A percentile compares a stretch with the other conserved stretches of the same genome.
Conservation (phyloP, 371 early-diverging fungal genomes). For the Rhizopus sp. region DNA sequence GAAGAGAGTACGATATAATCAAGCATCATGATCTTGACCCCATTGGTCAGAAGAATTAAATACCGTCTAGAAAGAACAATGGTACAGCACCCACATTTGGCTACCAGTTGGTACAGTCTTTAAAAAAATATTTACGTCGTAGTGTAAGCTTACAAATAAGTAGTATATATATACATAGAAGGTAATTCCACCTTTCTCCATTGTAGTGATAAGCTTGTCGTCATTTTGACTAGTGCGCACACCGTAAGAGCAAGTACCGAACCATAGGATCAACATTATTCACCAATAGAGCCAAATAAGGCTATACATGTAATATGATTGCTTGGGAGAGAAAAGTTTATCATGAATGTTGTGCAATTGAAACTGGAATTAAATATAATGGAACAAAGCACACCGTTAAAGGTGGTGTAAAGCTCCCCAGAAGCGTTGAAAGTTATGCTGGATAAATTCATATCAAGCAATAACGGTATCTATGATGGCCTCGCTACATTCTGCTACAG, state of each 20-base stretch:
- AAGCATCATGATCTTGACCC: conserved; percentile 5
- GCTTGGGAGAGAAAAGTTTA: background rate
- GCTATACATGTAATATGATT: conserved; percentile 3
- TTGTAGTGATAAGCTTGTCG: background rate
- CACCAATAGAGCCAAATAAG: background rate
- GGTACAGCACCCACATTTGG: conserved; percentile 4
- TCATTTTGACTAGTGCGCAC: background rate
- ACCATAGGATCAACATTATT: conserved; percentile 1
- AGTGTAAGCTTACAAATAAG: conserved; percentile 1
- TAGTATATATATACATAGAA: background rate
- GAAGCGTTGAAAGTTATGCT: conserved; percentile 14
- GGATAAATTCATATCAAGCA: conserved; percentile 1
- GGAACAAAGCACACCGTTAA: conserved; percentile 10
- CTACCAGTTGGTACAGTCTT: conserved; percentile 5
- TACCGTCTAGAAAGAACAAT: conserved; percentile 5
- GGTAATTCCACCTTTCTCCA: background rate
- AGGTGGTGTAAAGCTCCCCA: conserved; percentile 12
- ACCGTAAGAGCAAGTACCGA: background rate
- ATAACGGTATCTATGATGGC: background rate
- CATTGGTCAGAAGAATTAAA: conserved; percentile 6
- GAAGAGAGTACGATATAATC: conserved; percentile 7
- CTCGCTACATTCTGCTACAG: conserved; percentile 1
- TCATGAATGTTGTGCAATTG: conserved; percentile 2
- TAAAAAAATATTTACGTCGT: background rate
- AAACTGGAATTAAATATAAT: conserved; percentile 6